Conservation (phyloP, 495 filamentous ascomycete species). For the Cercophora scortea region DNA sequence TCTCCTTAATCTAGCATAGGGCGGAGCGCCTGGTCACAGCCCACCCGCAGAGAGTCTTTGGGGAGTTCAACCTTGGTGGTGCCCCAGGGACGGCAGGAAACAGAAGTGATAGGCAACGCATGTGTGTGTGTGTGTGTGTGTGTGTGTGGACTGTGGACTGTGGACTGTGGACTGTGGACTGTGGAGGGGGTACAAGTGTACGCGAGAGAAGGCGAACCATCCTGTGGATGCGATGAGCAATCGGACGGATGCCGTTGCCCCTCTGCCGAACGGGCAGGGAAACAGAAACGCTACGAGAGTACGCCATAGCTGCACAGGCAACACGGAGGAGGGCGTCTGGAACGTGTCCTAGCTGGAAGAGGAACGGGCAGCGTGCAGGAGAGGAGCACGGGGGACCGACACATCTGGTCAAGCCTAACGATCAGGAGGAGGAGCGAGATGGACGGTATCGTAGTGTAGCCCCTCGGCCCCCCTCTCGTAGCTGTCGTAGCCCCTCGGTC, state of each 20-base stretch:
- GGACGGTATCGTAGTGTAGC: conserved; percentile 1
- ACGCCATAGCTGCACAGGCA: conserved; percentile 1
- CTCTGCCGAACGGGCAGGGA: conserved; percentile 16
- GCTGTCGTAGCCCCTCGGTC: conserved; percentile 16
- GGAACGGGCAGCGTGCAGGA: conserved; percentile 9
- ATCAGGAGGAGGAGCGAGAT: conserved; percentile 8
- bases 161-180: too few species aligned
- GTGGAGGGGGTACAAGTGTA: neutral
- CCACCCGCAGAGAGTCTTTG: neutral
- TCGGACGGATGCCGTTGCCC: neutral
- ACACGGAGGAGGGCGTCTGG: neutral
- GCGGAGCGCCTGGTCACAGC: neutral
- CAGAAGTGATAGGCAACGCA: neutral
- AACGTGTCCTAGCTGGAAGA: conserved; percentile 7
- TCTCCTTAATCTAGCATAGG: conserved; percentile 1
- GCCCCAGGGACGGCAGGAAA: neutral
- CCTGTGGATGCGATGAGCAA: neutral
- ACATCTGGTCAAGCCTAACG: too few species aligned
- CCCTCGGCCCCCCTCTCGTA: conserved; percentile 2
- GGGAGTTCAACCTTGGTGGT: neutral
- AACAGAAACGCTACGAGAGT: conserved; percentile 5
- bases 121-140: too few species aligned
- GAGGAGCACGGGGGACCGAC: neutral
- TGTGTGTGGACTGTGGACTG: too few species aligned
- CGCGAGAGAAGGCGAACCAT: neutral